A percentile compares a stretch with the other conserved stretches of the same genome.
These are phyloP conservation scores for Fomitopsis palustris DNA, from an alignment of 1,284 basidiomycete species.

Conservation along the genomic window DNA sequence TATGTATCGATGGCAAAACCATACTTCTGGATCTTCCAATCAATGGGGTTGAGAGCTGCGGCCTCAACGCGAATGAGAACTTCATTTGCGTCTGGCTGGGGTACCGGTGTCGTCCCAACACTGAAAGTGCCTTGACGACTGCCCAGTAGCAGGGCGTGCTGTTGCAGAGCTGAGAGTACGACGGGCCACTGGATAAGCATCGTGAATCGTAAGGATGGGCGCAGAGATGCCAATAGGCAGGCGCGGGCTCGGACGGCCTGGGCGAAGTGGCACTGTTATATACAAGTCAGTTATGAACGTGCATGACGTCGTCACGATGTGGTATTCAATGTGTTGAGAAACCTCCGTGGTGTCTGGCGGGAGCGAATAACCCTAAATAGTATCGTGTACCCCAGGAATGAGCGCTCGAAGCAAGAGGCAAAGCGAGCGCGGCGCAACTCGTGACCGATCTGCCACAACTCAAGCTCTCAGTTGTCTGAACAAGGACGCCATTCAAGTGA, in stretches of 20 bases:
- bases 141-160: slow-evolving; percentile 4
- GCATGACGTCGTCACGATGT: no score
- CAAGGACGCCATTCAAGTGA: no score
- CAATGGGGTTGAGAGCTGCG: slow-evolving; percentile 34
- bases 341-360: neutral
- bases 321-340: neutral
- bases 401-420: no score
- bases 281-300: no score
- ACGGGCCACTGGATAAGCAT: neutral
- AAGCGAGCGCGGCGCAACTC: no score
- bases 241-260: no score
- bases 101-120: neutral
- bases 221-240: neutral
- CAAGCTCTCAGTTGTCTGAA: no score
- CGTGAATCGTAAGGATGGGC: neutral
- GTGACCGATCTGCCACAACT: no score
- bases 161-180: neutral
- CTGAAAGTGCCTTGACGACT: neutral
- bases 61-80: slow-evolving; percentile 33
- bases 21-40: slow-evolving; percentile 35
- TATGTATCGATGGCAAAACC: slow-evolving; percentile 24
- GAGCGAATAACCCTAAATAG: no score
- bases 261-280: no score
- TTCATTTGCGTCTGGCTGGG: slow-evolving; percentile 10
- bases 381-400: no score